phyloP scores from a whole-genome alignment of 306 rosid species.

The Cucurbita argyrosperma region DNA sequence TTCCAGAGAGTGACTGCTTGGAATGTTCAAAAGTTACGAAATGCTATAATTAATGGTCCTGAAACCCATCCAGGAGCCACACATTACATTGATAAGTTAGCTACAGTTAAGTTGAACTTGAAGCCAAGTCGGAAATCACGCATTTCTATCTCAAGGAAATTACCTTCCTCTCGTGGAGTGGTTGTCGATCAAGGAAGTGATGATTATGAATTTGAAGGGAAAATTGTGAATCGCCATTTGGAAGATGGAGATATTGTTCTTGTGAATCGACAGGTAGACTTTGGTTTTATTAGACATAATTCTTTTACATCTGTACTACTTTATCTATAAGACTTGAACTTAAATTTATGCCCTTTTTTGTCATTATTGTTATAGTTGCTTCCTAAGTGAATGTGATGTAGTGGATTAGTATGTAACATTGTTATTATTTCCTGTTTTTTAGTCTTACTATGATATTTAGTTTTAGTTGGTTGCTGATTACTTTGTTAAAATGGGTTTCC shows the following conservation, averaged over 20 bases:
- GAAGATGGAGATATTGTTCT: slow-evolving; percentile 88
- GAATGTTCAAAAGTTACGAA: slow-evolving; percentile 59
- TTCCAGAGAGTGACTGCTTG: slow-evolving; percentile 78
- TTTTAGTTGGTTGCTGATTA: background rate
- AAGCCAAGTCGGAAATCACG: slow-evolving; percentile 24
- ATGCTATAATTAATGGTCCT: slow-evolving; percentile 65
- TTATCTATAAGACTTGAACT: background rate
- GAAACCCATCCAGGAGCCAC: slow-evolving; percentile 87
- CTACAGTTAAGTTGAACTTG: slow-evolving; percentile 27
- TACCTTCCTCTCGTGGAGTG: slow-evolving; percentile 67
- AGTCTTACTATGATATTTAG: background rate
- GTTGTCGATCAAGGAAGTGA: slow-evolving; percentile 42
- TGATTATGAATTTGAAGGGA: slow-evolving; percentile 66
- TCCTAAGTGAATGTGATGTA: background rate
- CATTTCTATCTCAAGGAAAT: slow-evolving; percentile 39
- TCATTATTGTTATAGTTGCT: background rate
- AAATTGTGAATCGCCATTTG: slow-evolving; percentile 79
- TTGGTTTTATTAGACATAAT: background rate
- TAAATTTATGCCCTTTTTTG: background rate
- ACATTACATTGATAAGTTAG: slow-evolving; percentile 45
- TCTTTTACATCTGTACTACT: slow-evolving; percentile 5
- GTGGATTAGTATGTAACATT: background rate
- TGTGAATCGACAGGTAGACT: slow-evolving; percentile 81
- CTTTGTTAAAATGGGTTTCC: background rate
- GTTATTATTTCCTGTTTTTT: background rate